Base-by-base conservation (phyloP, 805 yeast genomes). In the Blastobotrys mokoenaii region DNA sequence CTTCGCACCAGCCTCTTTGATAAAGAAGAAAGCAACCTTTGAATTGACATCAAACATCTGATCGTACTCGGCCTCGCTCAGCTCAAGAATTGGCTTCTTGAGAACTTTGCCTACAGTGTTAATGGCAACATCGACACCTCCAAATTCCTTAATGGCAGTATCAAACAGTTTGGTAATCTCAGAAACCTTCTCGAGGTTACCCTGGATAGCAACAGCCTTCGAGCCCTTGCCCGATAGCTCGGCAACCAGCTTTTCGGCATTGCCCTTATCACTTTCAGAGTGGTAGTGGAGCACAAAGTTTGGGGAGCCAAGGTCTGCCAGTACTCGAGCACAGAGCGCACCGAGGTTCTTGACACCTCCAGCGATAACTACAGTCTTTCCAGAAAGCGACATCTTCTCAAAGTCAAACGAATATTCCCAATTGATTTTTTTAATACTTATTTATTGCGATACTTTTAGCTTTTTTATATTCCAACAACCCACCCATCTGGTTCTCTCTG, bases 291-390 rank as follows among this genome's bases (percentile, higher is more conserved):
- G 62, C 32, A 73, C 71, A 45, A 79, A 55, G 55, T 75, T 69
- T 33, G 54, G 54, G 17, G 74, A 69, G 18, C 83, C 83, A 31
- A 68, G 65, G 33, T 64, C 62, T 6, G 84, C 84, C 36, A 80
- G 66, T 43, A 76, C 80, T 14, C 55, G 57, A 11, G 79, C 76
- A 20, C 79, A 73, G 44, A 62, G 61, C 14, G 65, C 75, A 32
- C 84, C 84, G 45, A 79, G 67, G 59, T 78, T 78, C 67, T 78
- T 79, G 52, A 72, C 73, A 32, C 82, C 83, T 40, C 84, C 84
- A 17, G 82, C 71, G 57, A 79, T 70, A 31, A 78, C 41, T 8
- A 75, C 79, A 42, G 71, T 67, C 58, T 78, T 74, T 44, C 77
- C 80, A 12, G 43, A 32, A 29, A 57, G 17, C 12, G 41, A 38